phyloP scores from a whole-genome alignment of 495 filamentous ascomycete genomes.

The Hypoxylon cercidicola region DNA sequence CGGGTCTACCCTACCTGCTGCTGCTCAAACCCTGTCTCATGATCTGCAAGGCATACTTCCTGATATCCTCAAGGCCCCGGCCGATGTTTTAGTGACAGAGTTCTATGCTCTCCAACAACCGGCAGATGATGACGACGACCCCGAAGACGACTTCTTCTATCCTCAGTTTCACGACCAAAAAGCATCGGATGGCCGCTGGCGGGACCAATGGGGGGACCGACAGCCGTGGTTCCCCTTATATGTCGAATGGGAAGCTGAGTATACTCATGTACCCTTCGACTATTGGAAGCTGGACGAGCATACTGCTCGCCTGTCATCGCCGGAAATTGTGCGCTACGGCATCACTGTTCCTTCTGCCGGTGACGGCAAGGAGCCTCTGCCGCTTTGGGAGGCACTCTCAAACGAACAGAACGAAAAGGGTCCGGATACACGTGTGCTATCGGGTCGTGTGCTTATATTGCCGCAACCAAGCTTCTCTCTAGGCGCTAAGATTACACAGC shows the following conservation, averaged over 20 bases:
- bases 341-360: slow-evolving; percentile 24
- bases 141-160: slow-evolving; percentile 2
- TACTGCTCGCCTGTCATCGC: background rate
- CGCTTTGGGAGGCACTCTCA: slow-evolving; percentile 13
- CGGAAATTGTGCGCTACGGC: slow-evolving; percentile 34
- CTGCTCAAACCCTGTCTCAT: slow-evolving; percentile 13
- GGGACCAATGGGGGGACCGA: slow-evolving; percentile 52
- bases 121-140: slow-evolving; percentile 4
- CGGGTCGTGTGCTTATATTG: slow-evolving; percentile 56
- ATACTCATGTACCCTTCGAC: slow-evolving; percentile 55
- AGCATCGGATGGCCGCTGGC: slow-evolving; percentile 17
- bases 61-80: slow-evolving; percentile 11
- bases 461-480: slow-evolving; percentile 58
- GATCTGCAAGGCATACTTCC: slow-evolving; percentile 35
- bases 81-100: slow-evolving; percentile 35
- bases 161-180: slow-evolving; percentile 31
- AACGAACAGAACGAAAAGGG: slow-evolving; percentile 14
- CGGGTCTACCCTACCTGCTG: slow-evolving; percentile 21
- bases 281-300: slow-evolving; percentile 47
- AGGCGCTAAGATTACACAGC: slow-evolving; percentile 43
- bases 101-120: slow-evolving; percentile 20
- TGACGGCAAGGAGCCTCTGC: slow-evolving; percentile 6
- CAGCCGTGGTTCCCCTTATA: slow-evolving; percentile 64
- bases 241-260: slow-evolving; percentile 64
- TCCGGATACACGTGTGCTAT: slow-evolving; percentile 44